These are phyloP conservation scores for Pueraria montana DNA, from an alignment of 306 rosid species.

Conservation along the genomic window DNA sequence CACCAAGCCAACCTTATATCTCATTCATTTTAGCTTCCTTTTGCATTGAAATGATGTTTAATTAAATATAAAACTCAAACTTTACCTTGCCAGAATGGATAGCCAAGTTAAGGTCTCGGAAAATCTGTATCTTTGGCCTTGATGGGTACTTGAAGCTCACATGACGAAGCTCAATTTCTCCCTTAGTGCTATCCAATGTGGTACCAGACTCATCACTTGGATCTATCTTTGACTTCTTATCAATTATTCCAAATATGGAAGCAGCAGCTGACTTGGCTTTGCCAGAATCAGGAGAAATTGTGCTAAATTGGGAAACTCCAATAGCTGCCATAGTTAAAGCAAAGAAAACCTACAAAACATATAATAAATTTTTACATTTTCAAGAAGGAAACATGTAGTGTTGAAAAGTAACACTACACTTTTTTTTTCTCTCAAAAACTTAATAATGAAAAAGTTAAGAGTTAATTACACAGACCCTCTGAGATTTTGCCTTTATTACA, in stretches of 20 bases:
- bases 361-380: slow-evolving; percentile 14
- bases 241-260: slow-evolving; percentile 83
- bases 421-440: too few species aligned
- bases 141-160: slow-evolving; percentile 85
- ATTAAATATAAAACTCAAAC: not conserved
- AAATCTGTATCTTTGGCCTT: slow-evolving; percentile 78
- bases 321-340: slow-evolving; percentile 88
- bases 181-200: slow-evolving; percentile 64
- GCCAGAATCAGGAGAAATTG: slow-evolving; percentile 70
- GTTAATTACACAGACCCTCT: too few species aligned
- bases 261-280: slow-evolving; percentile 80
- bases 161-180: slow-evolving; percentile 83
- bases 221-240: slow-evolving; percentile 70
- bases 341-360: slow-evolving; percentile 75
- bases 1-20: too few species aligned
- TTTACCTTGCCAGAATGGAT: slow-evolving; percentile 85
- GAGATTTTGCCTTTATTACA: too few species aligned
- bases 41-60: too few species aligned
- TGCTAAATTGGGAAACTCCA: slow-evolving; percentile 80
- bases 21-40: too few species aligned
- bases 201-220: slow-evolving; percentile 77
- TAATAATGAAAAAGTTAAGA: too few species aligned
- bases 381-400: too few species aligned
- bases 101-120: slow-evolving; percentile 71
- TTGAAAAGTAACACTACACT: too few species aligned